phyloP scores from a whole-genome alignment of 495 filamentous ascomycete species.

The Penicillium coffeae region DNA sequence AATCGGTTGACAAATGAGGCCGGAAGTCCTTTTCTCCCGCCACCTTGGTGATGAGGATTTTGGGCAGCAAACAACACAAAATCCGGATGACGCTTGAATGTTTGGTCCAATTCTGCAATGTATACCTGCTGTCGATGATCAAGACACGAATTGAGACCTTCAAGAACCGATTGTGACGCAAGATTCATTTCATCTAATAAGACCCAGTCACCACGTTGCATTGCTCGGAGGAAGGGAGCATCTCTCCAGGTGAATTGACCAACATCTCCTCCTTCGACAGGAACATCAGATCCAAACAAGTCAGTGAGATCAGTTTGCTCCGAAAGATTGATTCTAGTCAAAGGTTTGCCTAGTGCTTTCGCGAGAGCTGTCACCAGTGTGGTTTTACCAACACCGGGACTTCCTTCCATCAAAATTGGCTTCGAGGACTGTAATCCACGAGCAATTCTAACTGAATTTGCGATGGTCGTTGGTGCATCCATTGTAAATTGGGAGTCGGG shows the following conservation, averaged over 20 bases:
- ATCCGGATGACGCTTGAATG: constrained; percentile 81
- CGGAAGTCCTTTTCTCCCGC: constrained; percentile 91
- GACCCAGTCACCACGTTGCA: constrained; percentile 95
- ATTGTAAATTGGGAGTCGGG: constrained; percentile 68
- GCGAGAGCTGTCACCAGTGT: constrained; percentile 85
- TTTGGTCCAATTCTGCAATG: constrained; percentile 88
- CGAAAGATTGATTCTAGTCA: constrained; percentile 93
- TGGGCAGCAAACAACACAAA: constrained; percentile 95
- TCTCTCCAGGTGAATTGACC: constrained; percentile 94
- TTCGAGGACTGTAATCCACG: constrained; percentile 86
- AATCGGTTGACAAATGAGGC: constrained; percentile 97
- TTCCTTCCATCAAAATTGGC: constrained; percentile 91
- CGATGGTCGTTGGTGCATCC: constrained; percentile 80
- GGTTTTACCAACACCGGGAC: constrained; percentile 96
- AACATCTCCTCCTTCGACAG: constrained; percentile 79
- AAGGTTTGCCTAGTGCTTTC: constrained; percentile 65
- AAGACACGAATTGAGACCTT: constrained; percentile 94
- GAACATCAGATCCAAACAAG: constrained; percentile 94
- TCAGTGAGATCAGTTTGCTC: constrained; percentile 98
- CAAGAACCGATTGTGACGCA: constrained; percentile 93
- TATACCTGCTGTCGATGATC: constrained; percentile 97
- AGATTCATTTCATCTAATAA: constrained; percentile 98
- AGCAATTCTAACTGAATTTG: constrained; percentile 85
- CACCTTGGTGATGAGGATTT: constrained; percentile 96
- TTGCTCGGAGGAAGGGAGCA: constrained; percentile 90